phyloP scores from a whole-genome alignment of 352 stramenopile genomes.

The Globisporangium alternatum region DNA sequence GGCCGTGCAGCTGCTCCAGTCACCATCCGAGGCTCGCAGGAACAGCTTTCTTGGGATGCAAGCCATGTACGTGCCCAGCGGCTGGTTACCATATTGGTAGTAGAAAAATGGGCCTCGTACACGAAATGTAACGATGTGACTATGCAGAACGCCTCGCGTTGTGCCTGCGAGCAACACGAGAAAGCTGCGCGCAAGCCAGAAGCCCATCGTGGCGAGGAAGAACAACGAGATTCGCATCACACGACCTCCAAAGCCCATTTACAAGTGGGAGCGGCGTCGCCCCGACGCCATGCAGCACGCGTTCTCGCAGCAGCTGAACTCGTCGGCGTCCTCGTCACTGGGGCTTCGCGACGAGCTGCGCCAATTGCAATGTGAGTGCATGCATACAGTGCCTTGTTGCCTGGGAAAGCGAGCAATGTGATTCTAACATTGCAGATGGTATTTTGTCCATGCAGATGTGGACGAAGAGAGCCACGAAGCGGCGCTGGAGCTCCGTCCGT shows the following conservation, averaged over 20 bases:
- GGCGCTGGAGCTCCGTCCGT: slow-evolving; percentile 38
- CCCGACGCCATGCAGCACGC: slow-evolving; percentile 3
- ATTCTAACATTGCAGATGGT: no score
- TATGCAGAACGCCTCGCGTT: slow-evolving; percentile 5
- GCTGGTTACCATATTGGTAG: background rate
- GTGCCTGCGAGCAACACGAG: background rate
- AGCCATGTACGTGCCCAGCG: background rate
- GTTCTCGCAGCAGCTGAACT: background rate
- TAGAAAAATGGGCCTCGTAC: background rate
- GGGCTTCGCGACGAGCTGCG: slow-evolving; percentile 3
- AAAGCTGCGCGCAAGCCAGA: slow-evolving; percentile 24
- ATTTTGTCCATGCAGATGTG: slow-evolving; percentile 18
- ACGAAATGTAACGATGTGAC: background rate
- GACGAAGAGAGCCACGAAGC: slow-evolving; percentile 44
- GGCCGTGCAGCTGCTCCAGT: slow-evolving; percentile 30
- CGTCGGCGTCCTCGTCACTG: background rate
- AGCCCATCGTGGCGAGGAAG: slow-evolving; percentile 17
- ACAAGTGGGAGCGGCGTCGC: slow-evolving; percentile 50
- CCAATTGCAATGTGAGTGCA: background rate
- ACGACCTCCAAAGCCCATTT: slow-evolving; percentile 45
- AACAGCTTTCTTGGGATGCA: slow-evolving; percentile 11
- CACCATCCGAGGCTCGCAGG: background rate
- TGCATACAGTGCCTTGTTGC: no score
- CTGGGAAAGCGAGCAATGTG: no score
- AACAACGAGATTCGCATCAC: slow-evolving; percentile 36